phyloP scores from a whole-genome alignment of 2,329 filamentous ascomycete species.

The Fusarium sacchari region DNA sequence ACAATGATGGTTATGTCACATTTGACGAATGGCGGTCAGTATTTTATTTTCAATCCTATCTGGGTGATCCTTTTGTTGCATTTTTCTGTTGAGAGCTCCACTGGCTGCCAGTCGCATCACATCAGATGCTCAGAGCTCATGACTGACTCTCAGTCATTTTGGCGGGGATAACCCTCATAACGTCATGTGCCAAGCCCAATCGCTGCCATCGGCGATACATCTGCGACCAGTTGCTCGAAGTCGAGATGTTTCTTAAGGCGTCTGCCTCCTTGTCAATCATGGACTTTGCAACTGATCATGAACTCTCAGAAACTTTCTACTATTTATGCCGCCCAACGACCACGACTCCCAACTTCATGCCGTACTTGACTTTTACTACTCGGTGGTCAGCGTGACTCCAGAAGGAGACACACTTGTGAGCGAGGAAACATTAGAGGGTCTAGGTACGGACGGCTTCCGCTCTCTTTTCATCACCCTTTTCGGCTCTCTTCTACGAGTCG shows the following conservation, averaged over 20 bases:
- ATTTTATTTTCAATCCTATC: conserved; percentile 15
- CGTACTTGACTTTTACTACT: conserved; percentile 90
- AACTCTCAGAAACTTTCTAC: conserved; percentile 80
- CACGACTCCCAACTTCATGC: conserved; percentile 78
- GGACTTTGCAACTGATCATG: conserved; percentile 38
- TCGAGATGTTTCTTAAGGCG: neutral
- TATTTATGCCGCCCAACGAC: conserved; percentile 79
- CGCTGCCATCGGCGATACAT: conserved; percentile 17
- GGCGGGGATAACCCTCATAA: conserved; percentile 38
- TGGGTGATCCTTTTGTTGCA: conserved; percentile 1
- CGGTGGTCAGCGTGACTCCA: conserved; percentile 86
- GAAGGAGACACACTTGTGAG: conserved; percentile 95
- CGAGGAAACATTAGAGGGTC: conserved; percentile 88
- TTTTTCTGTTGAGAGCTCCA: neutral
- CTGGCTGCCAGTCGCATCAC: conserved; percentile 20
- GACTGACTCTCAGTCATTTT: conserved; percentile 44
- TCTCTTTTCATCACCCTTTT: conserved; percentile 76
- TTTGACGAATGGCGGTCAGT: conserved; percentile 97
- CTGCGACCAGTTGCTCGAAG: conserved; percentile 4
- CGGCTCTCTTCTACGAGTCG: conserved; percentile 78
- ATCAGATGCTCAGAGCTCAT: conserved; percentile 38
- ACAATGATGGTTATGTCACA: conserved; percentile 86
- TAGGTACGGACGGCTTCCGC: conserved; percentile 80
- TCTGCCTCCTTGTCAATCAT: conserved; percentile 1
- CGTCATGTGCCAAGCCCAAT: conserved; percentile 44